Evolutionary conservation across 208 protist genomes (phyloP).

Genomic region (Trypanosoma platydactyli): DNA sequence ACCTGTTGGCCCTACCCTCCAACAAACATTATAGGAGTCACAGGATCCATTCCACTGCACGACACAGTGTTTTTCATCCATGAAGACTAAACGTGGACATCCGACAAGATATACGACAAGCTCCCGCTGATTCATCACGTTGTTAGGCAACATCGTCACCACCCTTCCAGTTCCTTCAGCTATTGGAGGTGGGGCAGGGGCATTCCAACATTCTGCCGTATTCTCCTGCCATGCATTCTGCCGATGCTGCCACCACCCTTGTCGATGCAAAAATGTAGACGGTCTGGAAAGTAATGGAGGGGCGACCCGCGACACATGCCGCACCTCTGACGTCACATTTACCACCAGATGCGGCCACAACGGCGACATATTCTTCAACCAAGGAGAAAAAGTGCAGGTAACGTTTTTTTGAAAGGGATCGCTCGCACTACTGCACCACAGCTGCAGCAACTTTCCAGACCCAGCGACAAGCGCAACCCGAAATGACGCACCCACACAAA

Average conservation of each 20-base stretch:
- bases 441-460: constrained; percentile 18
- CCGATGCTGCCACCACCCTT: background rate
- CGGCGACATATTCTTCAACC: background rate
- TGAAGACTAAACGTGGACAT: background rate
- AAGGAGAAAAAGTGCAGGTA: background rate
- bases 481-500: constrained; percentile 10
- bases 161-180: background rate
- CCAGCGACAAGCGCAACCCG: constrained; percentile 12
- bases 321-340: constrained; percentile 4
- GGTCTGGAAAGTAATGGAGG: background rate
- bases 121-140: background rate
- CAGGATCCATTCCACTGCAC: constrained; percentile 27
- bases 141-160: background rate
- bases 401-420: background rate
- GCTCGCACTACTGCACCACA: constrained; percentile 15
- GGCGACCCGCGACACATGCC: background rate
- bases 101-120: constrained; percentile 25
- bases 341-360: constrained; percentile 18
- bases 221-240: background rate
- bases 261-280: background rate
- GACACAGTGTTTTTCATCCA: constrained; percentile 9
- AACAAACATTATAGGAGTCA: constrained; percentile 13
- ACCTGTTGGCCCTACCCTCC: constrained; percentile 16
- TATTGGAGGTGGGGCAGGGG: too few species aligned
- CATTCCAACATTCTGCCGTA: background rate